phyloP scores from a whole-genome alignment of 2,329 filamentous ascomycete genomes.

The Coniochaeta sp. region DNA sequence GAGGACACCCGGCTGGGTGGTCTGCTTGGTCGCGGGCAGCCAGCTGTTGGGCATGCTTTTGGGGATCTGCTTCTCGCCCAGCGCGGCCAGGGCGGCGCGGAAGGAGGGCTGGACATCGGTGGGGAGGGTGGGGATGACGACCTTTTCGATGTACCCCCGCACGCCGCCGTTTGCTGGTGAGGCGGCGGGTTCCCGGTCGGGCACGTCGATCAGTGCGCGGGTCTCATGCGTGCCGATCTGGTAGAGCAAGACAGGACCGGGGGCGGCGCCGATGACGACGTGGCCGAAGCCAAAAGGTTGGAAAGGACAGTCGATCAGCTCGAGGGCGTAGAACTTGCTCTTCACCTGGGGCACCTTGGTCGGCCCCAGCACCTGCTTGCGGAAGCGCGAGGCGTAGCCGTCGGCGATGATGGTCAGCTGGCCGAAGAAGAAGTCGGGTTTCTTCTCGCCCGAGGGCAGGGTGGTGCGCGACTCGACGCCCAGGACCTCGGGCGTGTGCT shows the following conservation, averaged over 20 bases:
- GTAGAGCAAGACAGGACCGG: slow-evolving; percentile 75
- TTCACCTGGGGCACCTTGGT: slow-evolving; percentile 58
- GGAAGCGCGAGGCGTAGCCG: slow-evolving; percentile 88
- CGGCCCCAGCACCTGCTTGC: slow-evolving; percentile 63
- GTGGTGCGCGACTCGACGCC: slow-evolving; percentile 72
- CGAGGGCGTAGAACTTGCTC: slow-evolving; percentile 89
- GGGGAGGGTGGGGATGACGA: slow-evolving; percentile 72
- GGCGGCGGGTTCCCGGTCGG: slow-evolving; percentile 67
- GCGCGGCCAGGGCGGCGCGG: slow-evolving; percentile 68
- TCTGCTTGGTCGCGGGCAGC: slow-evolving; percentile 66
- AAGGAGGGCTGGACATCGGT: slow-evolving; percentile 66
- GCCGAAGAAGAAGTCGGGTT: slow-evolving; percentile 75
- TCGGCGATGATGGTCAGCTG: slow-evolving; percentile 84
- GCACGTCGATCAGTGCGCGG: slow-evolving; percentile 81
- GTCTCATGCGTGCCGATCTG: slow-evolving; percentile 96
- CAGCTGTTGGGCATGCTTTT: slow-evolving; percentile 92
- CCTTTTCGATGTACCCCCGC: slow-evolving; percentile 71
- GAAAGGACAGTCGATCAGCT: slow-evolving; percentile 80
- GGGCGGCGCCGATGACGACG: slow-evolving; percentile 72
- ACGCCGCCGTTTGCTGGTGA: slow-evolving; percentile 71
- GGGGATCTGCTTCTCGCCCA: slow-evolving; percentile 74
- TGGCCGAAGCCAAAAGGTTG: slow-evolving; percentile 73
- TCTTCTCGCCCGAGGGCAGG: slow-evolving; percentile 48
- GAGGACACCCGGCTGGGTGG: slow-evolving; percentile 59
- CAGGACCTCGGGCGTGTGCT: slow-evolving; percentile 63